Evolutionary conservation across 371 early-diverging fungal genomes (phyloP), one percentile per base, ranked within the genome.

Genomic region (Apophysomyces ossiformis): DNA sequence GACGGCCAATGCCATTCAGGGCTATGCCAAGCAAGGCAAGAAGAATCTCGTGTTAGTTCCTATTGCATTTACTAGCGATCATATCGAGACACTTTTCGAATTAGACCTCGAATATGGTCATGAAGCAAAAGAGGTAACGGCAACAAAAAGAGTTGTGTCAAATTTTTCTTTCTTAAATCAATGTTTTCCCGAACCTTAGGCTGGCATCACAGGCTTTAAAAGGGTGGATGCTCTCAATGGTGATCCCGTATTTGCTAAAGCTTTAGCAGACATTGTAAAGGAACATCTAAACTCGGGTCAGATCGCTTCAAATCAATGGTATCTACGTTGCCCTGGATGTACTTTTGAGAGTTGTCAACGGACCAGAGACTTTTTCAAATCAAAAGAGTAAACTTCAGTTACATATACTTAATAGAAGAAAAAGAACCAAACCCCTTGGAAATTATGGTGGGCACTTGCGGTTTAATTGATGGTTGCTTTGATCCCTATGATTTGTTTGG

Each of bases 41-140:
- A 92, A 90, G 65, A 88, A 96, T 65, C 66, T 94, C 46, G 75
- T 97, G 16, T 76, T 95, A 36, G 92, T 97, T 0, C 98, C 98
- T 5, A 91, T 98, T 71, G 97, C 97, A 0, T 98, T 98, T 64
- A 96, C 96, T 5, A 92, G 92, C 37, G 98, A 98, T 71, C 98
- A 98, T 74, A 92, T 98, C 58, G 98, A 98, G 76, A 98, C 98
- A 1, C 69, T 98, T 61, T 98, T 87, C 83, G 98, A 98, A 85
- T 79, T 98, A 58, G 98, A 97, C 78, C 67, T 92, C 18, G 96
- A 96, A 70, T 96, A 96, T 70, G 92, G 90, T 2, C 81, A 93
- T 38, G 84, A 92, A n/a, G 98, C 97, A 0, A 74, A 88, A 59
- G 87, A 95, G 85, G 92, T 91, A 76, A 39, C 0, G 32, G 32